Evolutionary conservation across 2,329 filamentous ascomycete species (phyloP).

Genomic region (Pseudogymnoascus sp.): DNA sequence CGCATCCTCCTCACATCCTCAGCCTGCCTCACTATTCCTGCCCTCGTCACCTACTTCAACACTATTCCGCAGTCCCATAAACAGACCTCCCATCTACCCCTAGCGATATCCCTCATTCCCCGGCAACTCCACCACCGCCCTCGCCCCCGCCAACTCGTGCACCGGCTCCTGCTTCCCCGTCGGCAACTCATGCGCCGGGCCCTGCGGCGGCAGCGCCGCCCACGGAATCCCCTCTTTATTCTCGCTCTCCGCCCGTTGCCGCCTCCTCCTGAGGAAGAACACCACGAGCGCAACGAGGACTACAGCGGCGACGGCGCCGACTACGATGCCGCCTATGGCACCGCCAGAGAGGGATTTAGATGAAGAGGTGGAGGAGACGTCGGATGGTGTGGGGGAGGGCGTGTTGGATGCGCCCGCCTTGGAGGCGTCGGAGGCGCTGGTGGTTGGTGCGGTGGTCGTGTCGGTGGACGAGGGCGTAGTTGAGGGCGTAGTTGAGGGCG

Average conservation of each 20-base stretch:
- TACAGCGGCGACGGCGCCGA: background rate
- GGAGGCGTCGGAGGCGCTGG: background rate
- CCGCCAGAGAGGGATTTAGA: slow-evolving; percentile 4
- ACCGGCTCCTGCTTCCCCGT: background rate
- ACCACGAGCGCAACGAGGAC: background rate
- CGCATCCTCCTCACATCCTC: background rate
- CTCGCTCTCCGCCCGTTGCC: background rate
- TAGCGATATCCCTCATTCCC: background rate
- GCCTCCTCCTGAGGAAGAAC: slow-evolving; percentile 12
- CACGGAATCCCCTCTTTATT: background rate
- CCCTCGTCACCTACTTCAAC: background rate
- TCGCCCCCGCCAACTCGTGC: background rate
- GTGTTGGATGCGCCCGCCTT: background rate
- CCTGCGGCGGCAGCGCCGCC: background rate
- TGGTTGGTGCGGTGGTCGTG: background rate
- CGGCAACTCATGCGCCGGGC: background rate
- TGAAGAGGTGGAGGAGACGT: background rate
- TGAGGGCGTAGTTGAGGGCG: background rate
- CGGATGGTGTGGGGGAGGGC: background rate
- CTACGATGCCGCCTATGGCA: slow-evolving; percentile 2
- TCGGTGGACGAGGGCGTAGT: background rate
- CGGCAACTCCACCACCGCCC: background rate
- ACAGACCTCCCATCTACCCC: background rate
- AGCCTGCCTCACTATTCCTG: background rate
- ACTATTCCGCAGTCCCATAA: background rate